Evolutionary conservation across 1,139 yeast species (phyloP).

Genomic region (Yamadazyma dushanensis): DNA sequence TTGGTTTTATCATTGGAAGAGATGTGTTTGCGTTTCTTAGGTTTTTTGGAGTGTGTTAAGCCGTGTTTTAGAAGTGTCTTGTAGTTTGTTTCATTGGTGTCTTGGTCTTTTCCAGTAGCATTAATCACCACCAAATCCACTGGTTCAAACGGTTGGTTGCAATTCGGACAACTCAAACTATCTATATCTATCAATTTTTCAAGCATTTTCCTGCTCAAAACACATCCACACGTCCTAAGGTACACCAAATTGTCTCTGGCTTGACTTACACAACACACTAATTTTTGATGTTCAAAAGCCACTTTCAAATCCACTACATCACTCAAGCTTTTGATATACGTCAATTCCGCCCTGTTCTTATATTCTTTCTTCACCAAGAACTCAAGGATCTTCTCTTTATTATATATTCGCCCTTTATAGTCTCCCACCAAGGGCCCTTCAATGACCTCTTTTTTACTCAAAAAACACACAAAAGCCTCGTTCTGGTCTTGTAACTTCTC

Average conservation of each 20-base stretch:
- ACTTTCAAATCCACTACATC: slow-evolving; percentile 32
- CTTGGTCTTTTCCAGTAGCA: slow-evolving; percentile 21
- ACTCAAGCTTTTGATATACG: slow-evolving; percentile 42
- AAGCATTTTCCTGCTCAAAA: slow-evolving; percentile 27
- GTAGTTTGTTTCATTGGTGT: slow-evolving; percentile 42
- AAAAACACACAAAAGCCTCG: slow-evolving; percentile 22
- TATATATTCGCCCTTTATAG: slow-evolving; percentile 65
- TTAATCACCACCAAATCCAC: slow-evolving; percentile 36
- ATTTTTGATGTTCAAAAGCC: slow-evolving; percentile 27
- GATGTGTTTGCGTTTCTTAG: slow-evolving; percentile 17
- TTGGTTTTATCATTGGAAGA: not conserved
- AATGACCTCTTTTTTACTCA: slow-evolving; percentile 29
- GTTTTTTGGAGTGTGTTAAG: slow-evolving; percentile 51
- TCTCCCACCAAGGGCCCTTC: slow-evolving; percentile 64
- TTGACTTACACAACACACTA: slow-evolving; percentile 54
- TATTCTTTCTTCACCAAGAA: slow-evolving; percentile 41
- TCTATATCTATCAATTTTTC: slow-evolving; percentile 14
- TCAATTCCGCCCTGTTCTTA: slow-evolving; percentile 16
- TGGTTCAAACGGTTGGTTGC: slow-evolving; percentile 24
- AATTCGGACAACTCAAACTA: slow-evolving; percentile 33
- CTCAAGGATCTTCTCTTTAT: slow-evolving; percentile 67
- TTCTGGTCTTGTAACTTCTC: slow-evolving; percentile 41
- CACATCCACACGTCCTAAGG: slow-evolving; percentile 45
- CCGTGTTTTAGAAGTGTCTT: slow-evolving; percentile 17
- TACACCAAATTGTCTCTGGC: slow-evolving; percentile 29